These are phyloP conservation scores for Coprinopsis strossmayeri DNA, from an alignment of 768 basidiomycete genomes.

Conservation along the genomic window DNA sequence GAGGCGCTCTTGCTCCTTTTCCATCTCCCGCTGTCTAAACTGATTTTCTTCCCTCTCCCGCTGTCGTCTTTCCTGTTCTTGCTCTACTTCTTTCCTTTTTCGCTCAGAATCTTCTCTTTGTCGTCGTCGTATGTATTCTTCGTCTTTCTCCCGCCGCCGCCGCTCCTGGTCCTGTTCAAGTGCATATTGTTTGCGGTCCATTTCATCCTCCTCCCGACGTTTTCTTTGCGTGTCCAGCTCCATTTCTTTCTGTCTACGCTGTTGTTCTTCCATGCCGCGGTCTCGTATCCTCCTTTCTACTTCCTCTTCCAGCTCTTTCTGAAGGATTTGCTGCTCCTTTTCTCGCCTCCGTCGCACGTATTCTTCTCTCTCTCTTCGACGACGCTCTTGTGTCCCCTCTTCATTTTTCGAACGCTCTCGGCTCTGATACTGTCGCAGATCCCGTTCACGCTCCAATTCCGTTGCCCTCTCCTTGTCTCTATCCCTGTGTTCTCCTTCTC, in stretches of 20 bases:
- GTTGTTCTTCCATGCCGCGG: constrained; percentile 14
- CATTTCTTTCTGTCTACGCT: constrained; percentile 18
- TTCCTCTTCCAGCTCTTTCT: constrained; percentile 10
- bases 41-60: constrained; percentile 9
- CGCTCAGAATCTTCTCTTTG: constrained; percentile 12
- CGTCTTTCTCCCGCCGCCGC: constrained; percentile 10
- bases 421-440: neutral
- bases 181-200: constrained; percentile 16
- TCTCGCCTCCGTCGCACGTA: constrained; percentile 4
- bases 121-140: constrained; percentile 12
- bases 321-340: neutral
- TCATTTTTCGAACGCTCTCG: neutral
- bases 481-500: constrained; percentile 1
- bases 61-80: constrained; percentile 5
- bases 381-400: neutral
- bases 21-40: constrained; percentile 9
- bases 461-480: neutral
- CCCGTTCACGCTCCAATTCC: neutral
- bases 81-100: constrained; percentile 13
- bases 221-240: constrained; percentile 11
- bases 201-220: constrained; percentile 15
- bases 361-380: constrained; percentile 3
- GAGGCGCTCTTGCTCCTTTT: constrained; percentile 11
- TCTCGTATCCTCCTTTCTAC: constrained; percentile 13
- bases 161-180: constrained; percentile 15